These are phyloP conservation scores for Colletotrichum sp. DNA, from an alignment of 2,329 filamentous ascomycete species.

Conservation along the genomic window DNA sequence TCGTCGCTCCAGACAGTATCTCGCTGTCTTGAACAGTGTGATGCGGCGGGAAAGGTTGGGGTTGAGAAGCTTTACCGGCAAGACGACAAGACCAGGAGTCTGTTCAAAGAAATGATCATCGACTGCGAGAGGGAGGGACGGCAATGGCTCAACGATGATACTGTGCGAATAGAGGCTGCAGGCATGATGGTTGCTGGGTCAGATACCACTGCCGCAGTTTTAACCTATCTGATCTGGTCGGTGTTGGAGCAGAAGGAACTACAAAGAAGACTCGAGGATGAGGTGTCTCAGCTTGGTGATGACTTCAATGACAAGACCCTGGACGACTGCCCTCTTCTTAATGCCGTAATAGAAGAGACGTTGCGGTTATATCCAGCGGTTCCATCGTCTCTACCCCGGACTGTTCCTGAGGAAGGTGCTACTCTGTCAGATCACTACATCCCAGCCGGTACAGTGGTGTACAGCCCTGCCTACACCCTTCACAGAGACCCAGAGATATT, in stretches of 20 bases:
- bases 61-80: background rate
- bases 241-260: conserved; percentile 35
- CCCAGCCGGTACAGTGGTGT: conserved; percentile 41
- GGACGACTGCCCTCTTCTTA: conserved; percentile 41
- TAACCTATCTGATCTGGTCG: conserved; percentile 53
- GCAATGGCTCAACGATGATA: conserved; percentile 16
- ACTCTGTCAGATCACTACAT: conserved; percentile 42
- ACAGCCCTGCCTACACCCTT: conserved; percentile 50
- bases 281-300: conserved; percentile 29
- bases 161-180: conserved; percentile 45
- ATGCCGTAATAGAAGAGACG: conserved; percentile 49
- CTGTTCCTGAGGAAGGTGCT: conserved; percentile 43
- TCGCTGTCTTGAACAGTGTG: background rate
- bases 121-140: background rate
- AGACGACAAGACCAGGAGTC: background rate
- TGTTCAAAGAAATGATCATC: background rate
- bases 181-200: conserved; percentile 55
- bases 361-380: conserved; percentile 47
- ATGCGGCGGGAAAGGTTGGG: background rate
- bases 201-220: conserved; percentile 54
- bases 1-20: background rate
- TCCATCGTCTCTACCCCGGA: conserved; percentile 43
- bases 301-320: conserved; percentile 36
- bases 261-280: conserved; percentile 34
- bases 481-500: conserved; percentile 48